phyloP scores from a whole-genome alignment of 805 yeast species.

The Candida golubevii region DNA sequence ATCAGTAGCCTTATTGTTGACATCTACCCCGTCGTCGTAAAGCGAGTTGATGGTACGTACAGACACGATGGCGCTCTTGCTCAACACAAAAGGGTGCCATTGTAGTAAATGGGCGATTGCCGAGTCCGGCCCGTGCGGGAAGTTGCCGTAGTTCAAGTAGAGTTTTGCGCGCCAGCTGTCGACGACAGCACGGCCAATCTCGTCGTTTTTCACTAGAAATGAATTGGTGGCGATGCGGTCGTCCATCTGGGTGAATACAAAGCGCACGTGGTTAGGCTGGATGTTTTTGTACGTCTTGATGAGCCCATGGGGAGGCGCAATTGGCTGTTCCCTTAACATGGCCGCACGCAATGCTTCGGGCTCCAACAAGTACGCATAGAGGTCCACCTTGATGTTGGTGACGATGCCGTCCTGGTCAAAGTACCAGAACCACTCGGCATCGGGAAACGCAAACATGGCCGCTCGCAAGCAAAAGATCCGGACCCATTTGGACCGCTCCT shows the following conservation, averaged over 20 bases:
- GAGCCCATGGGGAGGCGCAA: constrained; percentile 63
- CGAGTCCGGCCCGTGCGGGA: constrained; percentile 55
- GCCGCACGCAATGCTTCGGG: constrained; percentile 59
- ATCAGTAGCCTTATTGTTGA: constrained; percentile 28
- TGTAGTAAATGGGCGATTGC: constrained; percentile 84
- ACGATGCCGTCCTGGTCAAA: constrained; percentile 74
- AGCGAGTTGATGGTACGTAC: constrained; percentile 34
- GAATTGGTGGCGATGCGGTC: constrained; percentile 63
- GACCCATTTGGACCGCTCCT: constrained; percentile 56
- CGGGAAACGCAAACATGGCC: constrained; percentile 91
- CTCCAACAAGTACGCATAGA: constrained; percentile 55
- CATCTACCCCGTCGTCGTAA: constrained; percentile 17
- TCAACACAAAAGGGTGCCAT: constrained; percentile 86
- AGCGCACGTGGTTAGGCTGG: constrained; percentile 48
- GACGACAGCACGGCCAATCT: constrained; percentile 61
- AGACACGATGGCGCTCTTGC: constrained; percentile 70
- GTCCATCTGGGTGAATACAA: constrained; percentile 68
- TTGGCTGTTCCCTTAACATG: constrained; percentile 65
- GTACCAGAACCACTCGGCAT: constrained; percentile 88
- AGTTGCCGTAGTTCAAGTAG: constrained; percentile 60
- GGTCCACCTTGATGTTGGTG: constrained; percentile 62
- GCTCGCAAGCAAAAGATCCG: constrained; percentile 64
- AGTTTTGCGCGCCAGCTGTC: constrained; percentile 78
- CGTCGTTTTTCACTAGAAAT: constrained; percentile 65
- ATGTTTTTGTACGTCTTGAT: constrained; percentile 65